Base-by-base conservation (phyloP, 139 green algal genomes). In the Pleodorina starrii region DNA sequence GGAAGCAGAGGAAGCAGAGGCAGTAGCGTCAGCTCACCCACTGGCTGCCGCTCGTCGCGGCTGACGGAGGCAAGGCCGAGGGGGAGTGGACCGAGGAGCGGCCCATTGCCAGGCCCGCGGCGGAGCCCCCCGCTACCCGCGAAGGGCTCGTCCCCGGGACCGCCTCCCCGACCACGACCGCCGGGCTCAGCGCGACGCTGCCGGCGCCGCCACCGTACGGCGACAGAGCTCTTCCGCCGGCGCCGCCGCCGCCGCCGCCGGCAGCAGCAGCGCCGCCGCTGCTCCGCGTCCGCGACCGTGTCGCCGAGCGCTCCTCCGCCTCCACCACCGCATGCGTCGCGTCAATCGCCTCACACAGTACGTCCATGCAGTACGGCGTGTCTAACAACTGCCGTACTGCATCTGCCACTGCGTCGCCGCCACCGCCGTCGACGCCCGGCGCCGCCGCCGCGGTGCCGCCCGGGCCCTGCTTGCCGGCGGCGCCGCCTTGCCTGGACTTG, bases 301-400 rank as follows among this genome's bases (percentile, higher is more conserved):
- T 54, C 51, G 1, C 29, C 27, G 57, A 38, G 1, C 79, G 79
- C 40, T 75, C 57, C 79, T 75, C 79, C 59, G 40, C 57, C 40
- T 86, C 57, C 59, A 40, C 11, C 16, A 86, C 79, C 9, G 79
- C 79, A 19, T 57, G 38, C 57, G 68, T 59, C 25, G n/a, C 40
- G 6, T 86, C 79, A 38, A 86, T 57, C 4, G 59, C 79, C 57
- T 86, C 79, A 59, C 79, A 86, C 57, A 86, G 25, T 57, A 86
- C 79, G 16, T 86, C 57, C 42, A 86, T 27, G 1, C 38, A 57
- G 23, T 60, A n/a, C 0, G 79, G 79, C 25, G 57, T 46, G 42
- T 75, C 59, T 38, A 86, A 40, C 42, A 86, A 32, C 54, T 86
- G 79, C 7, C 29, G 57, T 0, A 74, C 5, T 1, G 59, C 57